Percentiles rank a stretch among this genome's conserved stretches.
These are phyloP conservation scores for Aspergillus clavatus DNA, from an alignment of 2,329 filamentous ascomycete species.

Conservation along the genomic window DNA sequence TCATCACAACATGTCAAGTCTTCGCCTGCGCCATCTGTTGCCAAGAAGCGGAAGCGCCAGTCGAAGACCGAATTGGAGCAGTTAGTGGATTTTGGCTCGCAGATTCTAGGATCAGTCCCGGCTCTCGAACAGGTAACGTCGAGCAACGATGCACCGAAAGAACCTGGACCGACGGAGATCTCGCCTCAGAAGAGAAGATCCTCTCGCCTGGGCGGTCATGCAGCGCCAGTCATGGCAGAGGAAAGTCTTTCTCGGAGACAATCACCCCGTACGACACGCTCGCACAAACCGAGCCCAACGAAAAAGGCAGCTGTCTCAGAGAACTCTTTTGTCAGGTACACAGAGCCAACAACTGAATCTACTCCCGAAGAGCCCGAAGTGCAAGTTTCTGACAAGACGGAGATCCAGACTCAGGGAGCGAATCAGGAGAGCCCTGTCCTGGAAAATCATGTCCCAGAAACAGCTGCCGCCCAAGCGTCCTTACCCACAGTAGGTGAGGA, in stretches of 20 bases:
- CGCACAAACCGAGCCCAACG: constrained; percentile 19
- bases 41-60: constrained; percentile 23
- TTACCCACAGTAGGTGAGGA: constrained; percentile 6
- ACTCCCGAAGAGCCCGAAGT: neutral
- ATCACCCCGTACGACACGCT: constrained; percentile 13
- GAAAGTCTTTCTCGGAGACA: constrained; percentile 12
- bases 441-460: constrained; percentile 1
- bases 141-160: constrained; percentile 1
- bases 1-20: constrained; percentile 6
- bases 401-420: neutral
- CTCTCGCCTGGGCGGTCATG: constrained; percentile 22
- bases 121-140: neutral
- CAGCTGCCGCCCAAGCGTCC: constrained; percentile 6
- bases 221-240: constrained; percentile 10
- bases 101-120: neutral
- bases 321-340: constrained; percentile 4
- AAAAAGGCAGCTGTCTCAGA: constrained; percentile 9
- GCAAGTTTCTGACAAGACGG: neutral
- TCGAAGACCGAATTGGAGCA: constrained; percentile 5
- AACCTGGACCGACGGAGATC: constrained; percentile 12
- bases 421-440: neutral
- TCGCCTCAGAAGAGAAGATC: constrained; percentile 30
- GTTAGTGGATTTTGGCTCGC: neutral
- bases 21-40: constrained; percentile 18
- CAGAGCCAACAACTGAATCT: neutral